These are phyloP conservation scores for Helminthosporium solani DNA, from an alignment of 2,329 filamentous ascomycete species.

Conservation along the genomic window DNA sequence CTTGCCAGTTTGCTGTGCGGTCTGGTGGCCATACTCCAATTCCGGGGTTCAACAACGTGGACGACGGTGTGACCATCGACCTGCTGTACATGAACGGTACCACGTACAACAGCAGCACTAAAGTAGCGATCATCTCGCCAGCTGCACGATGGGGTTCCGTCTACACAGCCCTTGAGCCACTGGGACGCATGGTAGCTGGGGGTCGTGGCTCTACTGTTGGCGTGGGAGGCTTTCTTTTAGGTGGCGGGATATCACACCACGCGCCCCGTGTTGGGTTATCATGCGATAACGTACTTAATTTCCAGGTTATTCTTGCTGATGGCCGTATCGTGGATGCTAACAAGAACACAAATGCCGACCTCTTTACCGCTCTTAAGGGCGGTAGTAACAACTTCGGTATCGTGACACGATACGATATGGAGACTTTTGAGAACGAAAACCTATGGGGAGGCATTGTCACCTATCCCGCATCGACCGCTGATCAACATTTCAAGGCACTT, in stretches of 20 bases:
- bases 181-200: slow-evolving; percentile 7
- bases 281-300: slow-evolving; percentile 15
- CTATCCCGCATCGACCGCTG: not conserved
- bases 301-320: slow-evolving; percentile 48
- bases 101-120: slow-evolving; percentile 5
- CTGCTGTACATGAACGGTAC: slow-evolving; percentile 15
- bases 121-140: slow-evolving; percentile 15
- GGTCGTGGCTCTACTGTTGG: slow-evolving; percentile 17
- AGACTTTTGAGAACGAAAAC: slow-evolving; percentile 20
- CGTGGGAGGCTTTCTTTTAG: slow-evolving; percentile 18
- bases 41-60: slow-evolving; percentile 19
- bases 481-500: slow-evolving; percentile 6
- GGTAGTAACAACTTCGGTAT: slow-evolving; percentile 42
- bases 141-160: slow-evolving; percentile 34
- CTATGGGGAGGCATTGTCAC: slow-evolving; percentile 13
- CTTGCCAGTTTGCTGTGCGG: too few species aligned
- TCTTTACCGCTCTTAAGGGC: slow-evolving; percentile 46
- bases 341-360: slow-evolving; percentile 37
- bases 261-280: slow-evolving; percentile 16
- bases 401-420: slow-evolving; percentile 33
- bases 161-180: slow-evolving; percentile 20
- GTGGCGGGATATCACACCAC: slow-evolving; percentile 18
- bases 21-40: slow-evolving; percentile 19
- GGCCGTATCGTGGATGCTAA: slow-evolving; percentile 45
- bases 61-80: slow-evolving; percentile 21